Conservation (phyloP, 371 early-diverging fungal species). For the Capillidium rhysosporum region DNA sequence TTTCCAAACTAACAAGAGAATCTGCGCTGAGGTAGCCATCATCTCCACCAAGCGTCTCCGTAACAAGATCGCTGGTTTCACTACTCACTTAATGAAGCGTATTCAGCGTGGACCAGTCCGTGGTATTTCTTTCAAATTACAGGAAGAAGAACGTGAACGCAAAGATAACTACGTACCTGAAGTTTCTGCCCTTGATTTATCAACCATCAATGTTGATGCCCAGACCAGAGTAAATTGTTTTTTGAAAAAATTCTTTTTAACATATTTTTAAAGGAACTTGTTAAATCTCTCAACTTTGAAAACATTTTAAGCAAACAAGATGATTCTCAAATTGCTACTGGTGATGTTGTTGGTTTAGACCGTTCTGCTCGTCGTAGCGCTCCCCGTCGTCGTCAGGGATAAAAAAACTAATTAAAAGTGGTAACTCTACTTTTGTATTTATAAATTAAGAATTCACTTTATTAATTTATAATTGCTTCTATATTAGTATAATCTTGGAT, state of each 20-base stretch:
- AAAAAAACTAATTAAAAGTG: no score
- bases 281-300: conserved; percentile 91
- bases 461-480: no score
- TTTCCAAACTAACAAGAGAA: conserved; percentile 99
- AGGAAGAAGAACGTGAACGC: conserved; percentile 99
- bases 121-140: conserved; percentile 99
- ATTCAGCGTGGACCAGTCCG: conserved; percentile 98
- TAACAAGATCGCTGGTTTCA: conserved; percentile 99
- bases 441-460: no score
- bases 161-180: conserved; percentile 99
- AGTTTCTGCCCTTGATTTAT: conserved; percentile 91
- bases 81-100: conserved; percentile 99
- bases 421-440: no score
- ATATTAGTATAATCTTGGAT: no score
- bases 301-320: conserved; percentile 42
- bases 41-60: conserved; percentile 98
- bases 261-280: conserved; percentile 46
- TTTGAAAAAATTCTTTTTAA: not conserved
- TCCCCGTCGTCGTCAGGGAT: conserved; percentile 6
- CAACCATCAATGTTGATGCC: conserved; percentile 86
- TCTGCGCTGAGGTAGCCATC: conserved; percentile 94
- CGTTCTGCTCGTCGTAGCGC: conserved; percentile 2
- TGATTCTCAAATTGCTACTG: conserved; percentile 2
- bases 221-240: conserved; percentile 52
- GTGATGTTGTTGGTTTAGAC: conserved; percentile 5